Evolutionary conservation across 1,284 basidiomycete species (phyloP), one percentile per base, ranked within the genome.

Genomic region (Trametes polyzona): DNA sequence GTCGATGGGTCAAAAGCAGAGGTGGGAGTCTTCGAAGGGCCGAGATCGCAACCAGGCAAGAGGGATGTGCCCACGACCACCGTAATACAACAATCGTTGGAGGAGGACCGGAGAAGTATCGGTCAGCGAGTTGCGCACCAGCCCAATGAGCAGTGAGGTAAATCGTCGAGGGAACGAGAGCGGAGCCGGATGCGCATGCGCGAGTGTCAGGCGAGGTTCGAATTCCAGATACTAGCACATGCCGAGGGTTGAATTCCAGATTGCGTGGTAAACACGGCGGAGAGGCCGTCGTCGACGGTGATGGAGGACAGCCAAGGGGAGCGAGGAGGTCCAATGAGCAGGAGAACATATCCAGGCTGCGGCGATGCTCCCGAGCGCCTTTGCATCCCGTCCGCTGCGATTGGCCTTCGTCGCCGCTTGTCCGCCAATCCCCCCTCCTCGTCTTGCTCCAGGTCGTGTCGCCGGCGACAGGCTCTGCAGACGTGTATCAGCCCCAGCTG

Each of bases 141-240:
- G 47, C 37, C 61, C 61, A 63, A 63, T 63, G 52, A 21, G 46
- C 27, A 32, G 1, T 21, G 24, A 35, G 44, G 55, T 29, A 62
- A 61, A 57, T 23, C 40, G 30, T n/a, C 39, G 16, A 32, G 26
- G n/a, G 30, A 32, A 49, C 19, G n/a, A 24, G 17, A 17, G 29
- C 4, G 16, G 41, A 29, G 37, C 32, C 14, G 21, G 26, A 42
- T 4, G 11, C 29, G 27, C 47, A 37, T 50, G 43, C 23, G 14
- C 23, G 3, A 9, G 40, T 27, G 51, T 47, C 39, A 52, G 37
- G 23, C 33, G 21, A 24, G 30, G 48, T 21, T 32, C 46, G 46
- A 59, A 62, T 59, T 59, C 55, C 61, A 62, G 61, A 62, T 62
- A 47, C 41, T 12, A 40, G 52, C 55, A 53, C 61, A 57, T 59